These are phyloP conservation scores for Sporothrix euskadiensis DNA, from an alignment of 2,329 filamentous ascomycete genomes.

Conservation along the genomic window DNA sequence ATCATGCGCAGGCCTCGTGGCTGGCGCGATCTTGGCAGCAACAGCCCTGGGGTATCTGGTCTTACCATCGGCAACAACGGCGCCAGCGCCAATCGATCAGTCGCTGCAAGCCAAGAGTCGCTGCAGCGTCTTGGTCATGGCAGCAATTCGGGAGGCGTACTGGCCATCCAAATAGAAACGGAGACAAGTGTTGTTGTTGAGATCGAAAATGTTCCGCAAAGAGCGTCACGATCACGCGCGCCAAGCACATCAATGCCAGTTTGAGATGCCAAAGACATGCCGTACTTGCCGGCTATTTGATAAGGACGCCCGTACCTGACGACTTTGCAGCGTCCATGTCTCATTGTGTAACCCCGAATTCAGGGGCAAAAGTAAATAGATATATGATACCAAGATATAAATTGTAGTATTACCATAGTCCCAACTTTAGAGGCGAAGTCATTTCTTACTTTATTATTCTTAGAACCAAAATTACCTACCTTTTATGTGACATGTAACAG, in stretches of 20 bases:
- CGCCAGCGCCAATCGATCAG: neutral
- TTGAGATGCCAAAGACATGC: constrained; percentile 21
- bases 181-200: constrained; percentile 40
- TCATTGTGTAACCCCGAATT: neutral
- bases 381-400: too few species aligned
- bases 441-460: neutral
- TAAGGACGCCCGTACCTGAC: neutral
- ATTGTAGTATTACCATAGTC: neutral
- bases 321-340: too few species aligned
- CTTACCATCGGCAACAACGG: neutral
- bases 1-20: constrained; percentile 11
- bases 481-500: too few species aligned
- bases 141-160: constrained; percentile 20
- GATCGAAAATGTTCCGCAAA: constrained; percentile 27
- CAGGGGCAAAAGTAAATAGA: neutral
- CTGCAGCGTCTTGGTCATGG: constrained; percentile 13
- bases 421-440: neutral
- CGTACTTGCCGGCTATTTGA: constrained; percentile 1
- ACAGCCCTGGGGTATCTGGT: neutral
- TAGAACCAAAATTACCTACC: too few species aligned
- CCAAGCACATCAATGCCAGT: constrained; percentile 15
- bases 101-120: constrained; percentile 31
- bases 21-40: constrained; percentile 4
- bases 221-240: neutral
- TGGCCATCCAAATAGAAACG: constrained; percentile 39